Evolutionary conservation across 768 basidiomycete genomes (phyloP).

Genomic region (Calocera cornea): DNA sequence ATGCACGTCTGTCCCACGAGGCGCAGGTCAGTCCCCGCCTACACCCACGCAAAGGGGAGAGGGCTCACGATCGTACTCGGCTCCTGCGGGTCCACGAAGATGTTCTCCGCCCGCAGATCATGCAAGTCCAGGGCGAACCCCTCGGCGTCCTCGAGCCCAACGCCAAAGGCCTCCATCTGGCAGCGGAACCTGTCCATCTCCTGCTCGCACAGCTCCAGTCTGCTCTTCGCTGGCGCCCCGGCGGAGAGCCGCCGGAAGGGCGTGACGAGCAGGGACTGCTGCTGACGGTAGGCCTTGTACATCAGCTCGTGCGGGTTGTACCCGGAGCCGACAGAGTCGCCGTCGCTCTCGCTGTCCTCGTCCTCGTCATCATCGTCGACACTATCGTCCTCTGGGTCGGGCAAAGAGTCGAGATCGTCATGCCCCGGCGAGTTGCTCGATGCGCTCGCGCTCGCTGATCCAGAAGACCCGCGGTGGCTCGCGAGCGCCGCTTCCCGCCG

Average conservation of each 20-base stretch:
- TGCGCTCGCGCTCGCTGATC: constrained; percentile 9
- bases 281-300: constrained; percentile 72
- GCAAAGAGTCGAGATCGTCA: constrained; percentile 11
- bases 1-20: constrained; percentile 49
- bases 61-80: constrained; percentile 52
- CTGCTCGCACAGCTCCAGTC: constrained; percentile 35
- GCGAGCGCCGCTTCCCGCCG: constrained; percentile 51
- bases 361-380: constrained; percentile 24
- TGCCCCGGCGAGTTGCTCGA: constrained; percentile 5
- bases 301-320: constrained; percentile 26
- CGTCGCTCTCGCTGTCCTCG: constrained; percentile 12
- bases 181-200: constrained; percentile 63
- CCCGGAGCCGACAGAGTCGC: constrained; percentile 7
- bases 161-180: constrained; percentile 47
- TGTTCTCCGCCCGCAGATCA: constrained; percentile 71
- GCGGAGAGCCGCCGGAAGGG: not conserved
- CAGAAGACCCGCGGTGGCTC: not conserved
- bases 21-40: not conserved
- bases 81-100: constrained; percentile 64
- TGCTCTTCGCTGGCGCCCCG: not conserved
- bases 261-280: constrained; percentile 37
- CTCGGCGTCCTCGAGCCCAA: constrained; percentile 27
- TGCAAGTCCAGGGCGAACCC: constrained; percentile 74
- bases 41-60: not conserved
- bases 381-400: constrained; percentile 6